Evolutionary conservation across 371 early-diverging fungal genomes (phyloP).

Genomic region (Saksenaea vasiformis): DNA sequence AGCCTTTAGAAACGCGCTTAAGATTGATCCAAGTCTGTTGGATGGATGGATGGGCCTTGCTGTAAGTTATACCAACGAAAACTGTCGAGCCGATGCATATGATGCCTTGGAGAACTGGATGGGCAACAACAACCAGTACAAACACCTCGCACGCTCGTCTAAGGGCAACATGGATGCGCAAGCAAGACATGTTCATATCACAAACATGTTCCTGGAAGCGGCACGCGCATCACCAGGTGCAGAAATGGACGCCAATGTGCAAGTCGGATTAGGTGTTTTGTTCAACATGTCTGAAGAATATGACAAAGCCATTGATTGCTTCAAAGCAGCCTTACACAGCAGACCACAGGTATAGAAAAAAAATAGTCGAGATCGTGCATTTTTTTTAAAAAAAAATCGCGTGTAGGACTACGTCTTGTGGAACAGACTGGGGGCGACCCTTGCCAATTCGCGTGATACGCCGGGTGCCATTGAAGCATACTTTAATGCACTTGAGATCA

Average conservation of each 20-base stretch:
- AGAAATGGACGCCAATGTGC: slow-evolving; percentile 88
- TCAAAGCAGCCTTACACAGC: slow-evolving; percentile 86
- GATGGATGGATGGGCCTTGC: slow-evolving; percentile 88
- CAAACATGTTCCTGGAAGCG: slow-evolving; percentile 79
- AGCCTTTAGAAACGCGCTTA: slow-evolving; percentile 80
- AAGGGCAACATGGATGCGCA: slow-evolving; percentile 10
- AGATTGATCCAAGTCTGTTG: slow-evolving; percentile 67
- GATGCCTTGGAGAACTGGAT: slow-evolving; percentile 91
- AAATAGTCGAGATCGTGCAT: neutral
- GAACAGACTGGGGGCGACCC: slow-evolving; percentile 96
- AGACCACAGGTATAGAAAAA: slow-evolving; percentile 66
- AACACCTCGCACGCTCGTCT: slow-evolving; percentile 19
- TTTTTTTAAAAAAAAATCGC: neutral
- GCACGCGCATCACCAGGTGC: slow-evolving; percentile 71
- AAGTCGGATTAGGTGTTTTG: slow-evolving; percentile 91
- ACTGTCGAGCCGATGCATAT: slow-evolving; percentile 81
- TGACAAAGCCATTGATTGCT: slow-evolving; percentile 95
- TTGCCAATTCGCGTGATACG: slow-evolving; percentile 84
- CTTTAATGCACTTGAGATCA: slow-evolving; percentile 87
- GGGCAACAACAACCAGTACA: slow-evolving; percentile 69
- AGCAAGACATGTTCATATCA: slow-evolving; percentile 67
- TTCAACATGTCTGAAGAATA: slow-evolving; percentile 91
- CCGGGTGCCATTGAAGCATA: slow-evolving; percentile 90
- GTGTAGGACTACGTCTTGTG: slow-evolving; percentile 87
- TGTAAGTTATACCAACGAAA: slow-evolving; percentile 94